Evolutionary conservation across 345 rosid genomes (phyloP).

Genomic region (Excoecaria agallocha): DNA sequence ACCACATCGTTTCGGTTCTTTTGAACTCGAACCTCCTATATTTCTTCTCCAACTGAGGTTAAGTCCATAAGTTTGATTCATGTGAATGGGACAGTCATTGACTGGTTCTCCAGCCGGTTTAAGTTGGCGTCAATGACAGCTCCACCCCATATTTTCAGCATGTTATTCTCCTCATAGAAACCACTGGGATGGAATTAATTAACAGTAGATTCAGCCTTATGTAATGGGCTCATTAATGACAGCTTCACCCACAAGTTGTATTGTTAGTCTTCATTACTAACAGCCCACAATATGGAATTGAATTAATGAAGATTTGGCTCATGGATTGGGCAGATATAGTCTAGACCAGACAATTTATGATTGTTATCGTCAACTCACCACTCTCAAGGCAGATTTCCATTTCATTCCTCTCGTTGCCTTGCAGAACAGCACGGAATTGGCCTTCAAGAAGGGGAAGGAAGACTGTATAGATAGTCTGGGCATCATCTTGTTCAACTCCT

Average conservation of each 20-base stretch:
- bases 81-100: constrained; percentile 28
- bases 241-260: constrained; percentile 22
- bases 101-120: constrained; percentile 30
- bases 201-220: constrained; percentile 20
- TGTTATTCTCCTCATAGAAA: constrained; percentile 17
- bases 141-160: constrained; percentile 23
- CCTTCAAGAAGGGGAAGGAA: constrained; percentile 97
- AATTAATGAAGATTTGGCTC: constrained; percentile 17
- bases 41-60: constrained; percentile 28
- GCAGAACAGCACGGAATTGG: constrained; percentile 88
- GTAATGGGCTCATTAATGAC: constrained; percentile 12
- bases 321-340: constrained; percentile 12
- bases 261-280: constrained; percentile 21
- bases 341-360: constrained; percentile 24
- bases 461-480: constrained; percentile 67
- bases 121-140: constrained; percentile 30
- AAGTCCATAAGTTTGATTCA: constrained; percentile 32
- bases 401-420: constrained; percentile 83
- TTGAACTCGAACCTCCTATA: constrained; percentile 33
- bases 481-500: constrained; percentile 48
- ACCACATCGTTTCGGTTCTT: constrained; percentile 36
- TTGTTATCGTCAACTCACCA: constrained; percentile 62
- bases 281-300: constrained; percentile 20
- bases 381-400: constrained; percentile 94
- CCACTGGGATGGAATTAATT: constrained; percentile 16